A percentile compares a stretch with the other conserved stretches of the same genome.
These are phyloP conservation scores for Komagataea norvegica DNA, from an alignment of 1,139 yeast species.

Conservation along the genomic window DNA sequence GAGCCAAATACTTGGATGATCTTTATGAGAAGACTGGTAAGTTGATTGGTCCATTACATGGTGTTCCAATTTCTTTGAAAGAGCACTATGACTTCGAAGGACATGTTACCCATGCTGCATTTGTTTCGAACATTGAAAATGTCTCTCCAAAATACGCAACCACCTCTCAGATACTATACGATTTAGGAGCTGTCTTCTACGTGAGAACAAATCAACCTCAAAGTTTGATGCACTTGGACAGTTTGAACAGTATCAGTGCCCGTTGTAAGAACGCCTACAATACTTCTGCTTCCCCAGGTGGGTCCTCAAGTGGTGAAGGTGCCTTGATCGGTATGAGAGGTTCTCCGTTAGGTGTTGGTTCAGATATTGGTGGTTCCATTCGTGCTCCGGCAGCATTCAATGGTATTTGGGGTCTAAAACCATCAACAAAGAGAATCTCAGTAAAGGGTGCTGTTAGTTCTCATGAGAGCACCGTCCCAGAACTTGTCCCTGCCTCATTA, in stretches of 20 bases:
- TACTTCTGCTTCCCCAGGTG: conserved; percentile 53
- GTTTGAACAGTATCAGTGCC: conserved; percentile 46
- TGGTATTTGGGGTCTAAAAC: conserved; percentile 65
- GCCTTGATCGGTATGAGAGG: conserved; percentile 62
- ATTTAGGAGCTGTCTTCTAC: conserved; percentile 63
- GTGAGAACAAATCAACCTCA: conserved; percentile 55
- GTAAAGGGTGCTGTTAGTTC: conserved; percentile 46
- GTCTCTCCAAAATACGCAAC: conserved; percentile 47
- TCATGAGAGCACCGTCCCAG: conserved; percentile 34
- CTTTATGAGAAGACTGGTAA: conserved; percentile 50
- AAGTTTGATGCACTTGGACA: conserved; percentile 51
- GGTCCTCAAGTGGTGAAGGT: conserved; percentile 80
- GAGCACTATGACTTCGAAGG: conserved; percentile 63
- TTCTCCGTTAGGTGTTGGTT: conserved; percentile 63
- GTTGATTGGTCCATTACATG: conserved; percentile 70
- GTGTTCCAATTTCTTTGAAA: conserved; percentile 72
- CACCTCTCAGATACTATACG: conserved; percentile 47
- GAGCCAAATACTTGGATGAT: conserved; percentile 52
- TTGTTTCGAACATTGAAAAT: conserved; percentile 50
- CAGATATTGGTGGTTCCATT: conserved; percentile 78
- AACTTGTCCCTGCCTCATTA: conserved; percentile 42
- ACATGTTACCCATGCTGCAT: conserved; percentile 57
- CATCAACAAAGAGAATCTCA: conserved; percentile 59
- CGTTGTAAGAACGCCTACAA: conserved; percentile 52
- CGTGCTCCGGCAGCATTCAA: conserved; percentile 73